phyloP scores from a whole-genome alignment of 164 flowering plant genomes.

The Magnolia kwangsiensis region DNA sequence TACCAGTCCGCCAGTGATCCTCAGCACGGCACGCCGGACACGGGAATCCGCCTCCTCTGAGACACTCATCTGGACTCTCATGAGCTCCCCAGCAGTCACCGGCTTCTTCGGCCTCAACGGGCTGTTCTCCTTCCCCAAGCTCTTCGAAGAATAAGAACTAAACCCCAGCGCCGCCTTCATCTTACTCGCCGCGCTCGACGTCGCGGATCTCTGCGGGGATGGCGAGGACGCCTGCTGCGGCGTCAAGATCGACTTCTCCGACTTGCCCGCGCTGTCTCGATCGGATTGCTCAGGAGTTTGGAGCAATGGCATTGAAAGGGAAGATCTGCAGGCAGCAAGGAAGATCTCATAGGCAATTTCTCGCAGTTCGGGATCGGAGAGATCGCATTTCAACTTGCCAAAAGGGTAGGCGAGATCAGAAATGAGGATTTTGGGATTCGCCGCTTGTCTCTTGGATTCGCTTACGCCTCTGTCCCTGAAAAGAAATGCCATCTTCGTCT shows the following conservation, averaged over 20 bases:
- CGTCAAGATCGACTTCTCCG: conserved; percentile 17
- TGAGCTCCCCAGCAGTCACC: conserved; percentile 60
- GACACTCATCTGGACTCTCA: conserved; percentile 81
- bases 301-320: conserved; percentile 60
- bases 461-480: conserved; percentile 64
- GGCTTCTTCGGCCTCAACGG: conserved; percentile 35
- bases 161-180: conserved; percentile 76
- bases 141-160: conserved; percentile 16
- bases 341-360: conserved; percentile 82
- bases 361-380: conserved; percentile 66
- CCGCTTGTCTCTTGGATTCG: conserved; percentile 48
- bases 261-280: conserved; percentile 8
- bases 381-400: conserved; percentile 45
- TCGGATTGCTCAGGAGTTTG: conserved; percentile 26
- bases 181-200: conserved; percentile 71
- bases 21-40: conserved; percentile 59
- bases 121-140: conserved; percentile 25
- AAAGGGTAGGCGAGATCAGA: conserved; percentile 53
- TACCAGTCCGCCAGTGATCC: conserved; percentile 84
- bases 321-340: conserved; percentile 62
- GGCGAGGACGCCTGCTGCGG: conserved; percentile 22
- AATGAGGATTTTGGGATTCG: conserved; percentile 13
- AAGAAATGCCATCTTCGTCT: conserved; percentile 51
- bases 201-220: conserved; percentile 53
- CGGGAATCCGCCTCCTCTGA: conserved; percentile 76